phyloP scores from a whole-genome alignment of 768 basidiomycete species.

The Tulasnella sp. region DNA sequence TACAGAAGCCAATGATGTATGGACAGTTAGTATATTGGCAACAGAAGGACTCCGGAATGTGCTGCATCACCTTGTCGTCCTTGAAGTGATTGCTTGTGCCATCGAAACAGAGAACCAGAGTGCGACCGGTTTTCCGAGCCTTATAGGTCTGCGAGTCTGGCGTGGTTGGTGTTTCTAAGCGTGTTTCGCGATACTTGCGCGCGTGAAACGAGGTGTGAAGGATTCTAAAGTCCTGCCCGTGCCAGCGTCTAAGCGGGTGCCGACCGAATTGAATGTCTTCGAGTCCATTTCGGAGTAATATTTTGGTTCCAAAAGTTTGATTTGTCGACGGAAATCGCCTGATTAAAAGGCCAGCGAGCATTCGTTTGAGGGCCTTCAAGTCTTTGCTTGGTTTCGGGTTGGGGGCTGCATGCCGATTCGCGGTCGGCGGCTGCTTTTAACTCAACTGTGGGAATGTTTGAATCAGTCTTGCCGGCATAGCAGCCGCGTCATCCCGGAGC shows the following conservation, averaged over 20 bases:
- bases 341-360: neutral
- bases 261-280: neutral
- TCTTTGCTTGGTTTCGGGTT: neutral
- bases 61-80: slow-evolving; percentile 3
- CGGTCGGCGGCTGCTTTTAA: neutral
- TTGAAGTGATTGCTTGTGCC: slow-evolving; percentile 44
- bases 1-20: slow-evolving; percentile 33
- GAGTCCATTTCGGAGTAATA: neutral
- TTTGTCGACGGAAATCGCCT: neutral
- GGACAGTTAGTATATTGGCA: neutral
- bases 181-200: neutral
- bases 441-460: neutral
- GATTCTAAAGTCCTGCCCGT: neutral
- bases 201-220: too few species aligned
- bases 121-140: neutral
- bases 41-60: neutral
- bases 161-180: neutral
- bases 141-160: neutral
- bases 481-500: neutral
- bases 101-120: slow-evolving; percentile 64
- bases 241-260: neutral
- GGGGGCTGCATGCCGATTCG: neutral
- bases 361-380: neutral
- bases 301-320: neutral
- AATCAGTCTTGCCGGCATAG: neutral